phyloP scores from a whole-genome alignment of 2,329 filamentous ascomycete species.

The Phaeosphaeria sp. region DNA sequence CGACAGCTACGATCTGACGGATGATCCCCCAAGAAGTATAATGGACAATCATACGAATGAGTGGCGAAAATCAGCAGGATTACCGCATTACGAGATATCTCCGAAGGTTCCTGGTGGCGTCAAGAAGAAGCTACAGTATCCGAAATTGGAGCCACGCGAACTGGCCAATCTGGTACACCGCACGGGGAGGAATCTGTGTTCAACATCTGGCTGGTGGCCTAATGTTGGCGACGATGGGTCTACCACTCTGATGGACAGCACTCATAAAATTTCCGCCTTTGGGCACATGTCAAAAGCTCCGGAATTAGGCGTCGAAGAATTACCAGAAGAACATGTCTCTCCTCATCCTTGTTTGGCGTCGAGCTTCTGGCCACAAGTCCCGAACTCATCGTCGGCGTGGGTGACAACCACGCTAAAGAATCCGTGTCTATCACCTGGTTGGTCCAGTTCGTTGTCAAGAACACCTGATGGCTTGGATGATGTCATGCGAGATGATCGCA shows the following conservation, averaged over 20 bases:
- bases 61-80: neutral
- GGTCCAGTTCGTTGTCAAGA: neutral
- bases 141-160: conserved; percentile 6
- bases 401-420: conserved; percentile 9
- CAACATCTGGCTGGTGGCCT: conserved; percentile 31
- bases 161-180: conserved; percentile 19
- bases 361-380: conserved; percentile 20
- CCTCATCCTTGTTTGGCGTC: conserved; percentile 14
- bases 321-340: neutral
- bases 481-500: neutral
- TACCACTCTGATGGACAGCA: conserved; percentile 7
- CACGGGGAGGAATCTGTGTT: conserved; percentile 28
- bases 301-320: neutral
- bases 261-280: conserved; percentile 14
- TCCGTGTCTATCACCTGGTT: neutral
- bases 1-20: conserved; percentile 12
- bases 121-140: neutral
- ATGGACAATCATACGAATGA: neutral
- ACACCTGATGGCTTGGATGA: neutral
- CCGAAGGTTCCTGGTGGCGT: neutral
- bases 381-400: conserved; percentile 5
- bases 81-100: neutral
- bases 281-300: neutral
- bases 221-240: conserved; percentile 1
- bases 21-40: conserved; percentile 5